Evolutionary conservation across 306 rosid genomes (phyloP).

Genomic region (Coriaria nepalensis): DNA sequence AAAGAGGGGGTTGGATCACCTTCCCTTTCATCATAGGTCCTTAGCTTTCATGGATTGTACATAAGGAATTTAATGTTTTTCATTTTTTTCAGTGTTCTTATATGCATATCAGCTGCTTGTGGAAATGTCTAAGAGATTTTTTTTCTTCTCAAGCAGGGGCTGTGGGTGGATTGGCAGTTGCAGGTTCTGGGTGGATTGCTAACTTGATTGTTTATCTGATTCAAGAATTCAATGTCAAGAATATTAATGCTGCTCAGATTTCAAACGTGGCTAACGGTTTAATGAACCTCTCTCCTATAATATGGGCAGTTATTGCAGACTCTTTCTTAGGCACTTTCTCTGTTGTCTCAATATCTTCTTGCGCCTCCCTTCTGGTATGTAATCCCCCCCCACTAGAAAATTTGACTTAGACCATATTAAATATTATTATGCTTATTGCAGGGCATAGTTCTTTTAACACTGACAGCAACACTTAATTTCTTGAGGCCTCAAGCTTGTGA

Average conservation of each 20-base stretch:
- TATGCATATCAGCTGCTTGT: background rate
- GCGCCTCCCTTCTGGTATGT: constrained; percentile 30
- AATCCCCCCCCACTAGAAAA: too few species aligned
- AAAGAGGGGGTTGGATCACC: constrained; percentile 32
- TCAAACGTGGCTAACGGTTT: constrained; percentile 22
- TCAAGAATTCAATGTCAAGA: constrained; percentile 19
- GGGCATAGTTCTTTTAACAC: constrained; percentile 20
- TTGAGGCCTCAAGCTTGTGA: constrained; percentile 23
- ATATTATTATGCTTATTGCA: constrained; percentile 8
- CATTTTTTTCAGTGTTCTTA: background rate
- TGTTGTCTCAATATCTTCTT: constrained; percentile 17
- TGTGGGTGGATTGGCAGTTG: constrained; percentile 18
- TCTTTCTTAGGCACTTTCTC: constrained; percentile 24
- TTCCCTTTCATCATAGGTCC: constrained; percentile 33
- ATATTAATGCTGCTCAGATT: constrained; percentile 28
- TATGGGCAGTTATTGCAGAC: constrained; percentile 27
- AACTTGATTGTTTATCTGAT: constrained; percentile 30
- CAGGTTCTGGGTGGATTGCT: constrained; percentile 19
- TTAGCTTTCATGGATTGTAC: too few species aligned
- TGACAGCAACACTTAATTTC: constrained; percentile 16
- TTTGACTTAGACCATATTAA: too few species aligned
- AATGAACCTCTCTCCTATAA: constrained; percentile 18
- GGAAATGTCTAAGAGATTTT: background rate
- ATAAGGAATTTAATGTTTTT: too few species aligned
- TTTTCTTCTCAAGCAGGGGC: too few species aligned